Evolutionary conservation across 129 eudicot genomes (phyloP).

Genomic region (Dittrichia graveolens): DNA sequence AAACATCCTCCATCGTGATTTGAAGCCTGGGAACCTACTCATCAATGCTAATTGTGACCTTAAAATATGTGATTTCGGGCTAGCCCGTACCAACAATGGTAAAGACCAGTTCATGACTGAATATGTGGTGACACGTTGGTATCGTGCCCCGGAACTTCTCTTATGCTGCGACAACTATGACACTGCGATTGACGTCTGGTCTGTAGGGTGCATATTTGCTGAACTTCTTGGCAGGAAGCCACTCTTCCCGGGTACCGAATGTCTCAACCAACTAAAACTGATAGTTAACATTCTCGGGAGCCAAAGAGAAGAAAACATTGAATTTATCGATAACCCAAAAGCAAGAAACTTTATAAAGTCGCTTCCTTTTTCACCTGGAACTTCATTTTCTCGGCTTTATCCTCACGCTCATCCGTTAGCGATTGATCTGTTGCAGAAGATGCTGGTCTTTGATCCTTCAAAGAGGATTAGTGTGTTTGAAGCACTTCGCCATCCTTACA

Average conservation of each 20-base stretch:
- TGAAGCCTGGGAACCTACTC: slow-evolving; percentile 74
- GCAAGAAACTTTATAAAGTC: slow-evolving; percentile 70
- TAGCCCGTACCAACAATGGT: slow-evolving; percentile 68
- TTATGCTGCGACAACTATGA: slow-evolving; percentile 82
- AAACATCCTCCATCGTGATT: slow-evolving; percentile 71
- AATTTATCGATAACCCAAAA: slow-evolving; percentile 74
- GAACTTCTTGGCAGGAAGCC: slow-evolving; percentile 86
- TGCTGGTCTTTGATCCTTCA: slow-evolving; percentile 76
- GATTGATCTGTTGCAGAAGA: slow-evolving; percentile 67
- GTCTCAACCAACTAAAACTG: slow-evolving; percentile 77
- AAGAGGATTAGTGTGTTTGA: slow-evolving; percentile 76
- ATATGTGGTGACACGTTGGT: slow-evolving; percentile 80
- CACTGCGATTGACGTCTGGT: slow-evolving; percentile 81
- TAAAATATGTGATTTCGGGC: slow-evolving; percentile 70
- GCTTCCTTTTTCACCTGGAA: slow-evolving; percentile 66
- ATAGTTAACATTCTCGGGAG: slow-evolving; percentile 72
- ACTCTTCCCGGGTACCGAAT: slow-evolving; percentile 74
- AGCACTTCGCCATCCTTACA: slow-evolving; percentile 78
- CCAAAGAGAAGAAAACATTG: slow-evolving; percentile 62
- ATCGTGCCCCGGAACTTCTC: slow-evolving; percentile 82
- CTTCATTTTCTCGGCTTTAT: slow-evolving; percentile 60
- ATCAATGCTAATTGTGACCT: slow-evolving; percentile 73
- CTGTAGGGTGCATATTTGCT: slow-evolving; percentile 88
- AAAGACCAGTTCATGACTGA: slow-evolving; percentile 76
- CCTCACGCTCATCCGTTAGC: slow-evolving; percentile 72